These are phyloP conservation scores for Sanghuangporus baumii DNA, from an alignment of 1,284 basidiomycete species.

Conservation along the genomic window DNA sequence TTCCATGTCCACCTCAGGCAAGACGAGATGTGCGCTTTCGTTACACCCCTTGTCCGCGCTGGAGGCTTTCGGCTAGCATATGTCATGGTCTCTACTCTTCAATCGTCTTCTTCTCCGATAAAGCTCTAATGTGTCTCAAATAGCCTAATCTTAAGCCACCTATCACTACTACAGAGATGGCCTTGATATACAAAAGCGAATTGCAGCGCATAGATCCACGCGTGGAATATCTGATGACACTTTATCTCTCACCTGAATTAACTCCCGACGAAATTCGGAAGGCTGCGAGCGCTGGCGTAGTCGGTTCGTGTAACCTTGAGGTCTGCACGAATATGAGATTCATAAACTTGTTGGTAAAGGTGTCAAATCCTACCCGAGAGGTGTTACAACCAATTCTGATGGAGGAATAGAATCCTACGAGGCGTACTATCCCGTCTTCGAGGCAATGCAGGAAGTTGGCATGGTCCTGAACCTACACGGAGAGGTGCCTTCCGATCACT, in stretches of 20 bases:
- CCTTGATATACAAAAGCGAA: conserved; percentile 73
- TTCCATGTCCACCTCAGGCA: conserved; percentile 98
- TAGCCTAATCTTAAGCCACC: conserved; percentile 96
- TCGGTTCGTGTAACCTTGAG: conserved; percentile 41
- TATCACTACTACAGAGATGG: conserved; percentile 80
- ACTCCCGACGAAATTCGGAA: conserved; percentile 89
- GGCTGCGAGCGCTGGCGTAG: conserved; percentile 81
- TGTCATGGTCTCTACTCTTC: conserved; percentile 74
- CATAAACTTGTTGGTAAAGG: conserved; percentile 39
- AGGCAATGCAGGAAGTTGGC: conserved; percentile 88
- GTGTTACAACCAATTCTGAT: conserved; percentile 97
- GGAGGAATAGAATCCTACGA: conserved; percentile 97
- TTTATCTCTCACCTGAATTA: conserved; percentile 89
- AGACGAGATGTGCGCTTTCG: conserved; percentile 75
- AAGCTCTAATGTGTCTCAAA: conserved; percentile 15
- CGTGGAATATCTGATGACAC: conserved; percentile 90
- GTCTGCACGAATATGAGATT: conserved; percentile 7
- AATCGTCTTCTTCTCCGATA: conserved; percentile 14
- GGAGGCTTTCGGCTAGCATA: conserved; percentile 93
- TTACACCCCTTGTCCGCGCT: conserved; percentile 84
- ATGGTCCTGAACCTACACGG: conserved; percentile 98
- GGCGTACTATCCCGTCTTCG: conserved; percentile 91
- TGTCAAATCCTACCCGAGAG: conserved; percentile 96
- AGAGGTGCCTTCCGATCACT: conserved; percentile 89
- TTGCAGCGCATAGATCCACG: conserved; percentile 74